A percentile compares a stretch with the other conserved stretches of the same genome.
phyloP scores from a whole-genome alignment of 208 protist species.

The Acanthamoeba pearcei region DNA sequence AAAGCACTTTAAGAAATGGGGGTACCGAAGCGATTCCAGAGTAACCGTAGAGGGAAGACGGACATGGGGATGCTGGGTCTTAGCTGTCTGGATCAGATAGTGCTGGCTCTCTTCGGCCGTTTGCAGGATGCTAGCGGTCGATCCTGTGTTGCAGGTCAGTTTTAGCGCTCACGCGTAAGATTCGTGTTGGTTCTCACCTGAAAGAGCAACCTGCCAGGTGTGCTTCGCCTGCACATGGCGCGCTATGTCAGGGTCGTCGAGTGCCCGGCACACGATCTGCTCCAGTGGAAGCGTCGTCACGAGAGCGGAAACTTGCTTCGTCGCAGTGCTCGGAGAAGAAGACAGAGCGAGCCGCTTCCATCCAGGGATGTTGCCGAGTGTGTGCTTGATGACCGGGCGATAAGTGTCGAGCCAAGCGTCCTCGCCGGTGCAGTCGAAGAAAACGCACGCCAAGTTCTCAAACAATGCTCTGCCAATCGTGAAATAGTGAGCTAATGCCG shows the following conservation, averaged over 20 bases:
- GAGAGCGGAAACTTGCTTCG: not conserved
- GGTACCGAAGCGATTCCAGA: not conserved
- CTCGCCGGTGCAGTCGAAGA: constrained; percentile 12
- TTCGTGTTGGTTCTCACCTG: not conserved
- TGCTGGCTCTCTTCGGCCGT: not conserved
- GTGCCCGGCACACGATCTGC: constrained; percentile 23
- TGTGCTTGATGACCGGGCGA: not conserved
- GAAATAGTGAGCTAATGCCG: not conserved
- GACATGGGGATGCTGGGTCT: not conserved
- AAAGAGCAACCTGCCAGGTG: not conserved
- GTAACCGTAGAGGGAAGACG: not conserved
- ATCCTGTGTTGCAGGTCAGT: not conserved
- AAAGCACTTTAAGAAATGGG: not conserved
- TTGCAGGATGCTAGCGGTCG: not conserved
- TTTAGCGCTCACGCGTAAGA: not conserved
- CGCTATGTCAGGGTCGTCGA: not conserved
- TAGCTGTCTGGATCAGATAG: not conserved
- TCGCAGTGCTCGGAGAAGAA: not conserved
- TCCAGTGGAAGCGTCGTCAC: not conserved
- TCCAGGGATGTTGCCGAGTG: not conserved
- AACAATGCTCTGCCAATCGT: not conserved
- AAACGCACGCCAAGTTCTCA: not conserved
- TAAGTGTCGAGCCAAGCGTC: not conserved
- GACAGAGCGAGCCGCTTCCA: constrained; percentile 6
- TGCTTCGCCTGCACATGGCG: not conserved